phyloP scores from a whole-genome alignment of 305 asterid genomes.

The Fraxinus velutina region DNA sequence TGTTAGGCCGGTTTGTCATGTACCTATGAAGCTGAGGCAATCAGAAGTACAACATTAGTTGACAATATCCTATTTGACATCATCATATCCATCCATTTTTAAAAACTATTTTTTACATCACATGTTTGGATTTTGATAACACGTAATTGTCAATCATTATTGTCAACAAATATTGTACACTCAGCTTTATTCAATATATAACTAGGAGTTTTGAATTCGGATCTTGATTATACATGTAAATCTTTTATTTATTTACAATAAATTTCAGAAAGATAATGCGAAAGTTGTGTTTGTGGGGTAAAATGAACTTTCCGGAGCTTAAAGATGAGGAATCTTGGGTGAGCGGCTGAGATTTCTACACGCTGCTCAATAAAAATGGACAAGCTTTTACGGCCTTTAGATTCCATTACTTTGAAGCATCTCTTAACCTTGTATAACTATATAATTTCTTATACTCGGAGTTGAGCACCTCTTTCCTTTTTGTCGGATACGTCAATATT shows the following conservation, averaged over 20 bases:
- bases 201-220: neutral
- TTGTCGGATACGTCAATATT: neutral
- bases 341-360: neutral
- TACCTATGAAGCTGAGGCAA: no score
- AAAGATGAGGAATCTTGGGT: constrained; percentile 38
- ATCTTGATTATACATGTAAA: neutral
- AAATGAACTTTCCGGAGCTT: constrained; percentile 19
- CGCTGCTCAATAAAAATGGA: neutral
- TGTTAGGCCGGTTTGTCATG: no score
- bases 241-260: no score
- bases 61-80: no score
- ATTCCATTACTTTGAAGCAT: constrained; percentile 26
- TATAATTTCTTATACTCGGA: neutral
- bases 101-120: no score
- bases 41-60: no score
- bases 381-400: constrained; percentile 29
- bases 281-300: constrained; percentile 30
- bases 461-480: neutral
- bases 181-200: no score
- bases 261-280: neutral
- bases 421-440: neutral
- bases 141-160: no score
- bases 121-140: no score
- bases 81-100: no score
- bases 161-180: no score